Base-by-base conservation (phyloP, 495 filamentous ascomycete genomes). In the Podospora comata region DNA sequence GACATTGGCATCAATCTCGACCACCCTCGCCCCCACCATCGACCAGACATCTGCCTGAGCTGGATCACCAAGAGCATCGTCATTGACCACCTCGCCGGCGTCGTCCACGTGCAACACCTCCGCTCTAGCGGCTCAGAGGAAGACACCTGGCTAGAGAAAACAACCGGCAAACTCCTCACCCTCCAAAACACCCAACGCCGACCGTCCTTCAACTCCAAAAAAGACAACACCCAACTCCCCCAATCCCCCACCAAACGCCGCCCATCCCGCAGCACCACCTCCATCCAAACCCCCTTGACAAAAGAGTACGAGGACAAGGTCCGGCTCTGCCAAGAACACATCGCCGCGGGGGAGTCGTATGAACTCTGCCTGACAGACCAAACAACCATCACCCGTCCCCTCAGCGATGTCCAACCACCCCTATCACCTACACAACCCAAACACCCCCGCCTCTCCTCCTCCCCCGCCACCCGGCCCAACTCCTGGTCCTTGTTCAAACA, bases 331-430 rank as follows among this genome's bases (percentile, higher is more conserved):
- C 89, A 96, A 72, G 82, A 85, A 18, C 83, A 85, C 70, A 90
- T 99, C 65, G 81, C 86, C 5, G 83, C 86, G 0, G 95, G 95
- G 2, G 87, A 97, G 61, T 96, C 93, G 2, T 99, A 99, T 78
- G 95, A 99, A 75, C 85, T 99, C 20, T 97, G 94, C 72, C 85
- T 97, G 1, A 97, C 93, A 0, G 87, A 87, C 27, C 87, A 92
- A 72, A 92, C 91, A 5, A 81, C 77, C 27, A 83, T 96, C 66
- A 83, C 79, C n/a, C 75, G 73, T 28, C 74, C 65, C 26, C 64
- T 60, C 56, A 76, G 60, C 67, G 68, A 66, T 7, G 30, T 5
- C 30, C 30, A 32, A 9, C 91, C 90, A 71, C 83, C 27, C 62
- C 34, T 16, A 20, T 70, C 9, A 23, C 83, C 81, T 60, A 77